Base-by-base conservation (phyloP, 306 rosid species). In the Ormosia semicastrata region DNA sequence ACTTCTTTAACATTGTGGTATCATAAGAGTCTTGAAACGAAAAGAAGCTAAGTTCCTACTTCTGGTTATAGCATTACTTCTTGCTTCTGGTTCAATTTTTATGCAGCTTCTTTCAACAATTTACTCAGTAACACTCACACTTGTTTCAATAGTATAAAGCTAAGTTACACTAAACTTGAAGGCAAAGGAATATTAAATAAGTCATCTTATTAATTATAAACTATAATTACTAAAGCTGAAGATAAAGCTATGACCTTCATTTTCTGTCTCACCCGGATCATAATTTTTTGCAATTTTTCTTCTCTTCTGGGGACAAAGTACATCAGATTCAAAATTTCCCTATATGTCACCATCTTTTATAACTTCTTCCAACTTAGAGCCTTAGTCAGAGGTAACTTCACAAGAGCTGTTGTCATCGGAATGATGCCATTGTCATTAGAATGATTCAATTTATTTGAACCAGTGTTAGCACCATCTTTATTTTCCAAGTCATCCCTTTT, bases 221-320 rank as follows among this genome's bases (percentile, higher is more conserved):
- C 32, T 40, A 50, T 41, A 70, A 78, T 37, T 10, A 60, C 46
- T 13, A 57, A 73, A 81, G 17, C 36, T 15, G 67, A 24, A 70
- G 75, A 65, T 32, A 50, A 65, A 69, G 62, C 17, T 66, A 71
- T 64, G 34, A 91, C 98, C 99, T 87, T 86, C 91, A 84, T 76
- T 84, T 81, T 85, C 85, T 52, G 81, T 78, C 77, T 81, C 82
- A 46, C 24, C 82, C 24, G 77, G 44, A 44, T 7, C 83, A 72
- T 65, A 3, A 37, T 80, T 78, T 74, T 89, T 91, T 39, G 53
- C 86, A 73, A 85, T 83, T 89, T 89, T 95, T 71, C 88, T 83
- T 81, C 88, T 93, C 88, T 95, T 95, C 24, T 64, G 83, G 5
- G 93, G 92, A 70, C 86, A 88, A 68, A 69, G 77, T 75, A 71